Percentiles rank a stretch among this genome's conserved stretches.
Conservation (phyloP, 352 stramenopile genomes). For the Paralagenidium karlingii region DNA sequence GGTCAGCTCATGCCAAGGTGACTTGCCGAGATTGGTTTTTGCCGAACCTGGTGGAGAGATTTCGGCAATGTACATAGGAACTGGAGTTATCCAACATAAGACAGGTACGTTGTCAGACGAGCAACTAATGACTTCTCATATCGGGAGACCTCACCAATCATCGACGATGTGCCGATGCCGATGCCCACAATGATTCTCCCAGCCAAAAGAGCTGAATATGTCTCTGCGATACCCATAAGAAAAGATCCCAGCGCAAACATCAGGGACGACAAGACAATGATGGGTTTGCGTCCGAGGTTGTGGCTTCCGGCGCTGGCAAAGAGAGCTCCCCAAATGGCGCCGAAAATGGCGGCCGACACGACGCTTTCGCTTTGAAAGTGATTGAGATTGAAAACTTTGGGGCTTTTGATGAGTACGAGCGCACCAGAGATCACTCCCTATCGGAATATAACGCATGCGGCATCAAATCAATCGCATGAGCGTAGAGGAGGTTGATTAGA, state of each 20-base stretch:
- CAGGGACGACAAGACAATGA: slow-evolving; percentile 50
- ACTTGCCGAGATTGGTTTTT: neutral
- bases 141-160: slow-evolving; percentile 22
- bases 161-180: slow-evolving; percentile 57
- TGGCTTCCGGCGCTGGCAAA: slow-evolving; percentile 49
- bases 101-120: neutral
- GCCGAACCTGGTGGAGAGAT: slow-evolving; percentile 37
- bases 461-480: neutral
- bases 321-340: slow-evolving; percentile 47
- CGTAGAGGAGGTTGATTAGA: neutral
- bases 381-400: slow-evolving; percentile 37
- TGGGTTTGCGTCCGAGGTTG: slow-evolving; percentile 31
- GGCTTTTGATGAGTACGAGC: slow-evolving; percentile 55
- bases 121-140: neutral
- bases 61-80: slow-evolving; percentile 72
- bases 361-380: slow-evolving; percentile 49
- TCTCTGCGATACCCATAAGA: slow-evolving; percentile 40
- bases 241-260: slow-evolving; percentile 46
- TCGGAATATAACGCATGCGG: neutral
- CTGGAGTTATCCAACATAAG: too few relatives aligned
- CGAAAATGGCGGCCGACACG: slow-evolving; percentile 55
- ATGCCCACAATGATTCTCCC: slow-evolving; percentile 49
- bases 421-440: slow-evolving; percentile 67
- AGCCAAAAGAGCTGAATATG: slow-evolving; percentile 32
- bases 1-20: neutral